Base-by-base conservation (phyloP, 148 eudicot genomes). In the Simmondsia chinensis region DNA sequence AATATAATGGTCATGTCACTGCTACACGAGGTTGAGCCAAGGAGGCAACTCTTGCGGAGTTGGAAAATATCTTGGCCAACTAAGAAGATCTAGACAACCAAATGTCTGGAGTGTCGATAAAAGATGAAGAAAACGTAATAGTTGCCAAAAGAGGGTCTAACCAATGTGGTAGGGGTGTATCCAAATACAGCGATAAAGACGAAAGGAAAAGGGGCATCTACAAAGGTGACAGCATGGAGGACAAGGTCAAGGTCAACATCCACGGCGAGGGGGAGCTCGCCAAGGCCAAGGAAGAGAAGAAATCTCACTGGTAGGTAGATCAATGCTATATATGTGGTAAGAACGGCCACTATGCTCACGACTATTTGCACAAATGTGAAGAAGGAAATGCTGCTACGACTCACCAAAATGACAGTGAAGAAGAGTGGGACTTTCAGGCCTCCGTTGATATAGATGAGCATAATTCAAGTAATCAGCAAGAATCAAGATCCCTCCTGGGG, bases 41-140 rank as follows among this genome's bases (percentile, higher is more conserved):
- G 4, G 13, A 50, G 26, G 31, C 55, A 5, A 12, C 24, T 3
- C 32, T 50, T 9, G 16, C 7, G 1, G 27, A 49, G 14, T 35
- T 25, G 13, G 56, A 50, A 31, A 50, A 15, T 13, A 6, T 50
- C 26, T 25, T 50, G 22, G 26, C 56, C 7, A 50, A 37, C 4
- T 29, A 50, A 25, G 56, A 50, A 50, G 25, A 20, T 6, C 20
- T 50, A 24, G 33, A 36, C 10, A 36, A 37, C 1, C 56, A 50
- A 34, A 20, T 18, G 7, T 20, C 16, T 39, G 15, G 30, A 5
- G 21, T 9, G 6, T 35, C 56, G 3, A 14, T 23, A 4, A 50
- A 37, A 15, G 44, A 18, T 5, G 33, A 36, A 15, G 43, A 50
- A 6, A 38, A 25, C 11, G 21, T 20, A 2, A 32, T 35, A 13